Evolutionary conservation across 805 yeast species (phyloP).

Genomic region (Metschnikowia peoriensis): DNA sequence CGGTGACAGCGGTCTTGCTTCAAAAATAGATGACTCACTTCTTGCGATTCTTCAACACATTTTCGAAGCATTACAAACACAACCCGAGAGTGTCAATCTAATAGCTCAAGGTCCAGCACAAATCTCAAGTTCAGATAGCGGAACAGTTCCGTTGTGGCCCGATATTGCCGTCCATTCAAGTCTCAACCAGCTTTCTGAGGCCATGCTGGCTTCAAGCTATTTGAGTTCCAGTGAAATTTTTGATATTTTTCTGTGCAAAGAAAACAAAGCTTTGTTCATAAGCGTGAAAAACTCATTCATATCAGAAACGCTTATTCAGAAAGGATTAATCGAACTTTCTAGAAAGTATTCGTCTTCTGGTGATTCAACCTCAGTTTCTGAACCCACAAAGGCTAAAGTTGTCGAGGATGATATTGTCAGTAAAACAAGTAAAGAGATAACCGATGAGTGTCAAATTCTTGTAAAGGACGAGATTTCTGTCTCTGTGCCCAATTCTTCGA

Average conservation of each 20-base stretch:
- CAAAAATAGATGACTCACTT: not conserved
- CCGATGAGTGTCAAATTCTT: not conserved
- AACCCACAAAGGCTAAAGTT: not conserved
- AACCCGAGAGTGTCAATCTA: not conserved
- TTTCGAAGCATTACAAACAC: not conserved
- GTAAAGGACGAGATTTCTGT: not conserved
- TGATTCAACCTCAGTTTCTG: not conserved
- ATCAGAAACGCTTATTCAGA: not conserved
- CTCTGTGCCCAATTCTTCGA: not conserved
- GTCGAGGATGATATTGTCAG: not conserved
- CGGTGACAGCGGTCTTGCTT: not conserved
- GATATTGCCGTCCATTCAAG: constrained; percentile 12
- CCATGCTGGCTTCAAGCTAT: constrained; percentile 7
- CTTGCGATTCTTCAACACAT: not conserved
- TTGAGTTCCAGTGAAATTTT: constrained; percentile 14
- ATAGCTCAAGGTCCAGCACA: not conserved
- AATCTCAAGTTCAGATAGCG: constrained; percentile 5
- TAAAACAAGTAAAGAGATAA: not conserved
- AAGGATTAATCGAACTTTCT: not conserved
- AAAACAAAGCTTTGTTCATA: constrained; percentile 19
- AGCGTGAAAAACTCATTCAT: constrained; percentile 36
- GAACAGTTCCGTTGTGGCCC: constrained; percentile 14
- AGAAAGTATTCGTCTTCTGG: not conserved
- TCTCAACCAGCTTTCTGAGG: constrained; percentile 9
- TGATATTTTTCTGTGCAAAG: constrained; percentile 23